Base-by-base conservation (phyloP, 1,284 basidiomycete genomes). In the Fistulina hepatica region DNA sequence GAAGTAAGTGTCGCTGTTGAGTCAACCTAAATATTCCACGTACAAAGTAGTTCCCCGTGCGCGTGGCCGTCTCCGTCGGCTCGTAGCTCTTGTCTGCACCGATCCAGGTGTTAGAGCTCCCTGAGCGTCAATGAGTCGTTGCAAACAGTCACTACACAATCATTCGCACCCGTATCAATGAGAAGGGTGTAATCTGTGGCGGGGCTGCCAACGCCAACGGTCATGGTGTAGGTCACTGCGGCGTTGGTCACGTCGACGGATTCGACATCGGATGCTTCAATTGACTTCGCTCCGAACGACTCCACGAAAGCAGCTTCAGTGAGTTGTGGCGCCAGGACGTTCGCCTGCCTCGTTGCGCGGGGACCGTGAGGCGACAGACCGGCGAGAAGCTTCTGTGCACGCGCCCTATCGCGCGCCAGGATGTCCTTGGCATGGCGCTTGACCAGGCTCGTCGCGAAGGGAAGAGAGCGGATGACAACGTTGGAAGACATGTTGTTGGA, bases 341-440 rank as follows among this genome's bases (percentile, higher is more conserved):
- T 48, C 10, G 39, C 32, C 12, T 44, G 33, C 23, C 45, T 43
- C 21, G 47, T 37, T 3, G 52, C 52, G 3, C 37, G 36, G 6
- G 69, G 69, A 15, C 69, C 66, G 41, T 70, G 66, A 0, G 67
- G 65, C 34, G 60, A 58, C 28, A 62, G 22, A 12, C 64, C 65
- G 10, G 54, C 49, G 19, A 68, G 47, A 43, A 73, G 43, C 57
- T 69, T 71, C 55, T 60, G 52, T 13, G 69, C 67, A 13, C 71
- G 62, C 19, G 60, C 59, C 24, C 57, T 58, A 52, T 73, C 71
- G 42, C 59, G 59, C 11, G 60, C 57, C 39, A 72, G 49, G 44
- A 73, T 55, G 28, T 67, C 60, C 45, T 52, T 61, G 13, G 59
- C 64, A 36, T 51, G 48, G 25, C 48, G 35, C 15, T 25, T 22